Conservation (phyloP, 495 filamentous ascomycete genomes). For the Trichoderma reesei region DNA sequence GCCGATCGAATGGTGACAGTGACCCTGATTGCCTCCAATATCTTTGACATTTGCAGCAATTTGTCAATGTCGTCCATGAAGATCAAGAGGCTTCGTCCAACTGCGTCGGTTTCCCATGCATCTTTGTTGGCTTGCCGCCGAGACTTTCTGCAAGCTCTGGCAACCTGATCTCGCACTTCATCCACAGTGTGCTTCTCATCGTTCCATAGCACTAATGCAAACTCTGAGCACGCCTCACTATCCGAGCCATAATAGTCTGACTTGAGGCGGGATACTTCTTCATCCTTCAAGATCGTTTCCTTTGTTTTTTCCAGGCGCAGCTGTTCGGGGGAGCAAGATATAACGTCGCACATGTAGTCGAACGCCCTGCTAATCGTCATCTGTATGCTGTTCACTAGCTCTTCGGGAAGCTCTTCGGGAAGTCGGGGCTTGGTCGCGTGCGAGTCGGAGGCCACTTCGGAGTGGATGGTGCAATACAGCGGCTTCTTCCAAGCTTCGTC, state of each 20-base stretch:
- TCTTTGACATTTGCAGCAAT: conserved; percentile 63
- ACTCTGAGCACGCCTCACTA: conserved; percentile 57
- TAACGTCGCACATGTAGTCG: conserved; percentile 94
- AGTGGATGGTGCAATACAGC: conserved; percentile 89
- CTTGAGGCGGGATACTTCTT: conserved; percentile 64
- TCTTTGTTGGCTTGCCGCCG: conserved; percentile 57
- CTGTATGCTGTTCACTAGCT: conserved; percentile 62
- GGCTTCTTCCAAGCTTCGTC: conserved; percentile 83
- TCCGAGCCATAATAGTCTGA: conserved; percentile 56
- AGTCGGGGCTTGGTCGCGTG: conserved; percentile 59
- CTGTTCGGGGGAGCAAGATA: conserved; percentile 95
- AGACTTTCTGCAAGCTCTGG: conserved; percentile 71
- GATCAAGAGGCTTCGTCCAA: conserved; percentile 74
- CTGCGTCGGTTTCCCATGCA: conserved; percentile 78
- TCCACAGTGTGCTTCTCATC: conserved; percentile 95
- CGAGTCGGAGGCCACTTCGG: conserved; percentile 41
- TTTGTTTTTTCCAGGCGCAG: conserved; percentile 74
- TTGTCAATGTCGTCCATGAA: conserved; percentile 60
- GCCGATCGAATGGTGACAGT: conserved; percentile 91
- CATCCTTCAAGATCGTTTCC: conserved; percentile 69
- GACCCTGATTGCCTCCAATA: conserved; percentile 91
- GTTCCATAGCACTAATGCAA: conserved; percentile 88
- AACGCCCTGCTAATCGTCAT: conserved; percentile 77
- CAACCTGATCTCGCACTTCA: conserved; percentile 85
- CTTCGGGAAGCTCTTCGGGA: conserved; percentile 50